Evolutionary conservation across 2,329 filamentous ascomycete species (phyloP).

Genomic region (Colletotrichum zoysiae): DNA sequence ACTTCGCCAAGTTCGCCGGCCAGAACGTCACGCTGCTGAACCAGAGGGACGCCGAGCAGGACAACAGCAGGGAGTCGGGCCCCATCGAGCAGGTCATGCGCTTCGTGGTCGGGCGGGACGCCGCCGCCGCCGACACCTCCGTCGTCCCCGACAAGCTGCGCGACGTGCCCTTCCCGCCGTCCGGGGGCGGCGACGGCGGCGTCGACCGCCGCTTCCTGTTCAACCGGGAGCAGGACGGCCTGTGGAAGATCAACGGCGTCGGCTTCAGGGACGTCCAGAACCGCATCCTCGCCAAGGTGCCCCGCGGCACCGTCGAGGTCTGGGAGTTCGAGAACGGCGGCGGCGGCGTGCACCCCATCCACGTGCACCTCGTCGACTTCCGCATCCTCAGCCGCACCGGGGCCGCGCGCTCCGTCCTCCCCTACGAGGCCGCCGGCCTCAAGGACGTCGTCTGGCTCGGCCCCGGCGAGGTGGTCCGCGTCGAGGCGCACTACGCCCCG

Average conservation of each 20-base stretch:
- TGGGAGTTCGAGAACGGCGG: slow-evolving; percentile 64
- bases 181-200: slow-evolving; percentile 48
- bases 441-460: slow-evolving; percentile 71
- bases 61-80: slow-evolving; percentile 58
- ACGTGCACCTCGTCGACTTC: slow-evolving; percentile 72
- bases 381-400: slow-evolving; percentile 63
- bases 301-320: slow-evolving; percentile 60
- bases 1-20: slow-evolving; percentile 63
- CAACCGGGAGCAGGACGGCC: slow-evolving; percentile 55
- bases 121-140: slow-evolving; percentile 52
- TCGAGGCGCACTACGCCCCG: slow-evolving; percentile 64
- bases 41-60: slow-evolving; percentile 53
- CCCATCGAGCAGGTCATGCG: slow-evolving; percentile 66
- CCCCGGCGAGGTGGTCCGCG: slow-evolving; percentile 61
- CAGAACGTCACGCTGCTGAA: slow-evolving; percentile 59
- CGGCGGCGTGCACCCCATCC: slow-evolving; percentile 65
- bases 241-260: slow-evolving; percentile 66
- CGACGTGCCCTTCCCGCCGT: slow-evolving; percentile 54
- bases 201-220: slow-evolving; percentile 61
- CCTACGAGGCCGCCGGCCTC: slow-evolving; percentile 66
- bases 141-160: slow-evolving; percentile 51
- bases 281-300: slow-evolving; percentile 62
- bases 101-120: slow-evolving; percentile 59
- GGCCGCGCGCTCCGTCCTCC: slow-evolving; percentile 55
- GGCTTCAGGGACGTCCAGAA: slow-evolving; percentile 60